These are phyloP conservation scores for Lantana camara DNA, from an alignment of 257 asterid genomes.

Conservation along the genomic window DNA sequence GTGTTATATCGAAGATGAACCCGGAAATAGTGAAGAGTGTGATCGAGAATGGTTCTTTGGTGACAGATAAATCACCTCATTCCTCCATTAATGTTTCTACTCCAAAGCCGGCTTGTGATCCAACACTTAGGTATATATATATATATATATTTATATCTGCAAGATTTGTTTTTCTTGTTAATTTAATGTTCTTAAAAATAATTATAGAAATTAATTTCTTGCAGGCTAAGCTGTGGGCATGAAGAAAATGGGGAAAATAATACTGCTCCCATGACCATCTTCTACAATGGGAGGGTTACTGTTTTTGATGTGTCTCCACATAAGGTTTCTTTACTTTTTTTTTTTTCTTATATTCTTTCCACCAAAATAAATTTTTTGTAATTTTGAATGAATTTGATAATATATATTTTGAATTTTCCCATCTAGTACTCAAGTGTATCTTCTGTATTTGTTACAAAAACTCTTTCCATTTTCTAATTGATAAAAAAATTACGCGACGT, in stretches of 20 bases:
- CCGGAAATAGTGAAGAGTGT: constrained; percentile 56
- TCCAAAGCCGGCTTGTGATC: constrained; percentile 24
- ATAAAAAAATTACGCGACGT: too few species aligned
- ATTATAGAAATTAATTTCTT: not conserved
- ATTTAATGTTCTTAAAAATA: too few species aligned
- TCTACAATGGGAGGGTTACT: constrained; percentile 44
- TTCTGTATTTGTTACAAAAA: too few species aligned
- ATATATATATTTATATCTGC: not conserved
- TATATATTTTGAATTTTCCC: too few species aligned
- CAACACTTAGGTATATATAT: constrained; percentile 28
- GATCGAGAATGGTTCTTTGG: constrained; percentile 29
- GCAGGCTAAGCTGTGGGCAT: constrained; percentile 10
- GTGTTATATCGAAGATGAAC: constrained; percentile 50
- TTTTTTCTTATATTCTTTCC: not conserved
- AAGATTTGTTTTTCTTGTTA: not conserved
- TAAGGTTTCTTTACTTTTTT: constrained; percentile 30
- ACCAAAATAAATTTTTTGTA: too few species aligned
- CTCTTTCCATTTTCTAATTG: too few species aligned
- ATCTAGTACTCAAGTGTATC: too few species aligned
- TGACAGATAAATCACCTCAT: not conserved
- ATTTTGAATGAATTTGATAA: too few species aligned
- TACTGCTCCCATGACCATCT: constrained; percentile 44
- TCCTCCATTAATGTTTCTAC: constrained; percentile 21
- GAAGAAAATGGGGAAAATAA: constrained; percentile 13
- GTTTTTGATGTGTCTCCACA: constrained; percentile 37